phyloP scores from a whole-genome alignment of 371 early-diverging fungal species.

The Batkoa obscura region DNA sequence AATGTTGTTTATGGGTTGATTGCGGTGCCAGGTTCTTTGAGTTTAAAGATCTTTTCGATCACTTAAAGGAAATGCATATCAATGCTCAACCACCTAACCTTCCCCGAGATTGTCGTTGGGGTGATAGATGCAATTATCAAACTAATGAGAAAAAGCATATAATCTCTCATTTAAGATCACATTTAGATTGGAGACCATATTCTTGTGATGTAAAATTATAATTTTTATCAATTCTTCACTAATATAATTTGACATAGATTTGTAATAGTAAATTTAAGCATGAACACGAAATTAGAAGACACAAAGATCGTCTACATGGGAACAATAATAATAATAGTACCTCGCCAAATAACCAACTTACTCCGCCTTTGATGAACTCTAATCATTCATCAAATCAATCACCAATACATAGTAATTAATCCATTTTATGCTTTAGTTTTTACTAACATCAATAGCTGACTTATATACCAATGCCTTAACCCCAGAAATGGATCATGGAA shows the following conservation, averaged over 20 bases:
- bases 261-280: constrained; percentile 1
- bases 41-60: neutral
- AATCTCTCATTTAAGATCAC: constrained; percentile 2
- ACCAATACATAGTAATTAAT: neutral
- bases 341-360: neutral
- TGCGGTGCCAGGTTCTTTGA: neutral
- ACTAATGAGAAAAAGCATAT: constrained; percentile 4
- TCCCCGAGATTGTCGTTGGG: constrained; percentile 2
- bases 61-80: neutral
- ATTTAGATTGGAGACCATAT: constrained; percentile 8
- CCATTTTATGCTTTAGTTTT: neutral
- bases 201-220: constrained; percentile 2
- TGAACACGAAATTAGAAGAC: constrained; percentile 5
- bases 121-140: neutral
- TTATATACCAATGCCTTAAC: neutral
- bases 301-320: neutral
- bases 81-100: neutral
- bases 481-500: neutral
- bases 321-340: neutral
- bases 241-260: neutral
- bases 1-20: neutral
- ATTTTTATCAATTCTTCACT: neutral
- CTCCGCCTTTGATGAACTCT: neutral
- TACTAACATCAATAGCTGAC: neutral
- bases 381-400: neutral